Percentiles rank a stretch among this genome's conserved stretches.
Conservation (phyloP, 1,284 basidiomycete genomes). For the Boletus putidus region DNA sequence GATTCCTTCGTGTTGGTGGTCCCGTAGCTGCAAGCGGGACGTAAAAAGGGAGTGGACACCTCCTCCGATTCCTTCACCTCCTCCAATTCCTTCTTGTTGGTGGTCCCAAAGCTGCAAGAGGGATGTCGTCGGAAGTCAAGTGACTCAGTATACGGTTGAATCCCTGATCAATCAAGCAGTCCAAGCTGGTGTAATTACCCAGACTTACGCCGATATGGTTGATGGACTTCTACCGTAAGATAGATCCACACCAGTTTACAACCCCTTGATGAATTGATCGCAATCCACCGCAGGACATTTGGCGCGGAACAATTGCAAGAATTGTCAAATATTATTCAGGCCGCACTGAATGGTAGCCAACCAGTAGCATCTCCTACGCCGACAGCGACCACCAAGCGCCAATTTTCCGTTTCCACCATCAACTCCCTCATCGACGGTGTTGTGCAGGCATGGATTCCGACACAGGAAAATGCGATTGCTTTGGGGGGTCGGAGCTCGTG, state of each 20-base stretch:
- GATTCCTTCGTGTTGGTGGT: background rate
- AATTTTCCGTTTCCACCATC: too few species aligned
- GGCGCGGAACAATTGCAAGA: background rate
- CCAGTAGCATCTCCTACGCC: background rate
- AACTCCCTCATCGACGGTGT: too few species aligned
- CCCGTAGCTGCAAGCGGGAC: background rate
- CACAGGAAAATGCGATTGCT: too few species aligned
- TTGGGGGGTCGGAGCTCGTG: too few species aligned
- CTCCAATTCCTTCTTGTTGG: background rate
- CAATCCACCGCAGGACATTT: background rate
- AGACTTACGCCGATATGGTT: background rate
- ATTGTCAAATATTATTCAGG: background rate
- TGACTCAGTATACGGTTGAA: background rate
- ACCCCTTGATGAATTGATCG: background rate
- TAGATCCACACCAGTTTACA: too few species aligned
- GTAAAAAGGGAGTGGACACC: background rate
- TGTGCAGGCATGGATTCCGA: too few species aligned
- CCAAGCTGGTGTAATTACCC: background rate
- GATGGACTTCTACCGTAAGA: constrained; percentile 1
- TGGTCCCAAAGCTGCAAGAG: too few species aligned
- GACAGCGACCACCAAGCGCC: background rate
- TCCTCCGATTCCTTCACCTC: background rate
- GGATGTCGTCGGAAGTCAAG: background rate
- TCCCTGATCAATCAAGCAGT: too few species aligned
- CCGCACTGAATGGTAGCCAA: background rate